Percentiles rank a stretch among this genome's conserved stretches.
Conservation (phyloP, 2,329 filamentous ascomycete species). For the Pseudocercospora fuligena region DNA sequence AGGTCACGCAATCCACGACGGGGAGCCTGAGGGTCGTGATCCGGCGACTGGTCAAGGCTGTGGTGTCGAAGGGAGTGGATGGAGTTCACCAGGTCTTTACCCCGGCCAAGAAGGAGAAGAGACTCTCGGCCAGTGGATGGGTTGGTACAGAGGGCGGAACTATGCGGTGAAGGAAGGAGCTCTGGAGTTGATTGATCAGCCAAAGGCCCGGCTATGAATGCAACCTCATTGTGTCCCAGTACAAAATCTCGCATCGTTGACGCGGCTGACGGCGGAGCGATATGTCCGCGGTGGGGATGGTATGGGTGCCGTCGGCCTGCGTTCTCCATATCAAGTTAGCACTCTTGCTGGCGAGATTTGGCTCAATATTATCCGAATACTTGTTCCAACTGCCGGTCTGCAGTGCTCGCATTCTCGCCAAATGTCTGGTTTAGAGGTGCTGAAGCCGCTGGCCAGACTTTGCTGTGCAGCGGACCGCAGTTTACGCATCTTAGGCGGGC, state of each 20-base stretch:
- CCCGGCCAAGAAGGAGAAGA: slow-evolving; percentile 76
- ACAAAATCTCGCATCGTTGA: not conserved
- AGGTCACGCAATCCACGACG: slow-evolving; percentile 63
- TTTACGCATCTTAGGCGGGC: slow-evolving; percentile 1
- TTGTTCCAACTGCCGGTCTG: not conserved
- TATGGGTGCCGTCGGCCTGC: not conserved
- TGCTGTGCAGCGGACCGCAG: not conserved
- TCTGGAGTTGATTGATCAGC: slow-evolving; percentile 49
- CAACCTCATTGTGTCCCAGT: not conserved
- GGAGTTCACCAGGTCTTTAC: slow-evolving; percentile 62
- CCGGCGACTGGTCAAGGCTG: slow-evolving; percentile 63
- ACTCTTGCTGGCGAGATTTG: not conserved
- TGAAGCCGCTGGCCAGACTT: not conserved
- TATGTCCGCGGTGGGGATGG: not conserved
- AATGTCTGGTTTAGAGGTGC: not conserved
- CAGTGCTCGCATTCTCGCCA: not conserved
- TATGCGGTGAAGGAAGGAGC: slow-evolving; percentile 70
- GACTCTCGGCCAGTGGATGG: slow-evolving; percentile 72
- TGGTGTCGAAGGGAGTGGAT: slow-evolving; percentile 70
- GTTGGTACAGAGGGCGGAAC: slow-evolving; percentile 74
- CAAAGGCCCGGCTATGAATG: slow-evolving; percentile 17
- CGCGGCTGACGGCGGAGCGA: not conserved
- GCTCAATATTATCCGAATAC: not conserved
- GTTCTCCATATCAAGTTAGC: not conserved
- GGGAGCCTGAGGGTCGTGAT: slow-evolving; percentile 47